Evolutionary conservation across 805 yeast species (phyloP).

Genomic region (Millerago galiae): DNA sequence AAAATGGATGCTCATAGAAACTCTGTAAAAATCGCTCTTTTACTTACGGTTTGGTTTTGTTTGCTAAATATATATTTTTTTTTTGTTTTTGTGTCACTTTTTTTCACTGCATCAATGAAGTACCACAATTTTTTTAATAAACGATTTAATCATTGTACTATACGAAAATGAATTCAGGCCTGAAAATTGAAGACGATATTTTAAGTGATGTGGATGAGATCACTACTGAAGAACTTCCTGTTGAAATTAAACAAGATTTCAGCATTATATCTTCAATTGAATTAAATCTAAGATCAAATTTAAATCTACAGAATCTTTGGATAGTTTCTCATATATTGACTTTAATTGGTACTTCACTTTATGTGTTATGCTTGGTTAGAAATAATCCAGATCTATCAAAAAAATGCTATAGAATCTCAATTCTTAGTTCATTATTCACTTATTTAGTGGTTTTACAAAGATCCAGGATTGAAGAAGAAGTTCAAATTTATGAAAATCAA

Average conservation of each 20-base stretch:
- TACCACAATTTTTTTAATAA: background rate
- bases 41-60: background rate
- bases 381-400: background rate
- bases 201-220: background rate
- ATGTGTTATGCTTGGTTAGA: slow-evolving; percentile 4
- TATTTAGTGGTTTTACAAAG: slow-evolving; percentile 22
- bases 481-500: slow-evolving; percentile 9
- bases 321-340: slow-evolving; percentile 19
- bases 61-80: background rate
- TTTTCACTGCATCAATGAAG: background rate
- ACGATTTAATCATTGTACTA: too few species aligned
- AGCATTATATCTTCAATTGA: background rate
- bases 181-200: background rate
- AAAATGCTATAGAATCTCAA: slow-evolving; percentile 13
- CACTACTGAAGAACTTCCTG: too few species aligned
- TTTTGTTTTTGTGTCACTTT: slow-evolving; percentile 2
- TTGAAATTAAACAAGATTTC: too few species aligned
- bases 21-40: too few species aligned
- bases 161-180: background rate
- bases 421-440: slow-evolving; percentile 17
- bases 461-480: slow-evolving; percentile 15
- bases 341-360: slow-evolving; percentile 13
- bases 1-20: too few species aligned
- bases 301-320: slow-evolving; percentile 21
- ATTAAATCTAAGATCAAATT: slow-evolving; percentile 1